Evolutionary conservation across 441 rosid genomes (phyloP).

Genomic region (Aleurites moluccanus): DNA sequence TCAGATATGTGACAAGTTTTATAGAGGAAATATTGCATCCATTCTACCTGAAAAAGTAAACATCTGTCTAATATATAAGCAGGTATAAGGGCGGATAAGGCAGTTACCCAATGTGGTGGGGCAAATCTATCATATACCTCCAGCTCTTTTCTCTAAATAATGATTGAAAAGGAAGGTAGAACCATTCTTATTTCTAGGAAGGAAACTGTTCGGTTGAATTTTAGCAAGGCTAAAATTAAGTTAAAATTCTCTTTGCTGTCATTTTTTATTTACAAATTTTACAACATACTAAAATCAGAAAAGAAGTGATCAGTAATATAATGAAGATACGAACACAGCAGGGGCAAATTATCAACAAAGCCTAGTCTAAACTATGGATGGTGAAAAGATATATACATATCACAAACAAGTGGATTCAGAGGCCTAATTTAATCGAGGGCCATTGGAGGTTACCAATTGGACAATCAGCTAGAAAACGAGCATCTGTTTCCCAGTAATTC

Average conservation of each 20-base stretch:
- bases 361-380: constrained; percentile 1
- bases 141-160: not conserved
- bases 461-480: not conserved
- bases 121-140: not conserved
- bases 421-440: not conserved
- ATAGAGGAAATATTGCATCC: not conserved
- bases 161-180: not conserved
- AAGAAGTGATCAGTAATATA: not conserved
- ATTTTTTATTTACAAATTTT: not conserved
- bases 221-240: not conserved
- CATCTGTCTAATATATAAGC: no score
- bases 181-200: not conserved
- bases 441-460: not conserved
- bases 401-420: not conserved
- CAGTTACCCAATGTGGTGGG: not conserved
- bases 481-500: not conserved
- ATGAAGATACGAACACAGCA: no score
- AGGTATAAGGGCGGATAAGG: not conserved
- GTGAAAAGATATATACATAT: not conserved
- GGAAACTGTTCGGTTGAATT: not conserved
- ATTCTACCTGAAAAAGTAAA: not conserved
- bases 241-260: not conserved
- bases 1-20: not conserved
- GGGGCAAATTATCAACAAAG: not conserved
- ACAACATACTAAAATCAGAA: not conserved